phyloP scores from a whole-genome alignment of 768 basidiomycete genomes.

The Boletus rubropictus region DNA sequence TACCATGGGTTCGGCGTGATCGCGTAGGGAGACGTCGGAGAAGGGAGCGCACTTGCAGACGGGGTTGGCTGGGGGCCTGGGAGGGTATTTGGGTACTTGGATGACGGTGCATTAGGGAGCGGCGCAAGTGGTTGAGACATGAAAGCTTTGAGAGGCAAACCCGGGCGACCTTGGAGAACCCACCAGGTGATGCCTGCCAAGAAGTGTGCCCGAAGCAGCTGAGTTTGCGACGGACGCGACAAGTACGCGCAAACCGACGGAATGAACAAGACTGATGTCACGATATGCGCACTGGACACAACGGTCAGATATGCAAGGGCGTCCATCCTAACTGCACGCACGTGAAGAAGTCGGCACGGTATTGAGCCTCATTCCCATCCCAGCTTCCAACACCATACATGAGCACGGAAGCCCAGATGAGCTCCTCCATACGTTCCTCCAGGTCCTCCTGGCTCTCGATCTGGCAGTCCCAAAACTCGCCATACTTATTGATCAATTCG shows the following conservation, averaged over 20 bases:
- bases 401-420: constrained; percentile 51
- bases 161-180: constrained; percentile 50
- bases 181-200: constrained; percentile 47
- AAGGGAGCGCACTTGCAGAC: constrained; percentile 23
- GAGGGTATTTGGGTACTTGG: constrained; percentile 21
- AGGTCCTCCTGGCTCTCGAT: constrained; percentile 34
- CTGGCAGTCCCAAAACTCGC: constrained; percentile 43
- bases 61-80: constrained; percentile 20
- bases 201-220: constrained; percentile 58
- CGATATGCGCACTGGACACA: constrained; percentile 54
- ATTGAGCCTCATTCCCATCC: constrained; percentile 31
- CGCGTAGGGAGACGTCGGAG: constrained; percentile 31
- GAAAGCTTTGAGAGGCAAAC: constrained; percentile 47
- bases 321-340: constrained; percentile 31
- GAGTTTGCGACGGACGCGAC: constrained; percentile 51
- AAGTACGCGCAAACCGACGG: constrained; percentile 44
- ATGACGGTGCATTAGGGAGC: constrained; percentile 13
- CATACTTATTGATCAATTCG: constrained; percentile 38
- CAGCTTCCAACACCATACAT: constrained; percentile 60
- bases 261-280: constrained; percentile 62
- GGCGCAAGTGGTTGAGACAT: constrained; percentile 31
- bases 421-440: constrained; percentile 53
- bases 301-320: constrained; percentile 2
- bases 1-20: constrained; percentile 54
- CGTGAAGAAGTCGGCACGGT: constrained; percentile 65